A percentile compares a stretch with the other conserved stretches of the same genome.
Conservation (phyloP, 2,329 filamentous ascomycete species). For the Colletotrichum paranaense region DNA sequence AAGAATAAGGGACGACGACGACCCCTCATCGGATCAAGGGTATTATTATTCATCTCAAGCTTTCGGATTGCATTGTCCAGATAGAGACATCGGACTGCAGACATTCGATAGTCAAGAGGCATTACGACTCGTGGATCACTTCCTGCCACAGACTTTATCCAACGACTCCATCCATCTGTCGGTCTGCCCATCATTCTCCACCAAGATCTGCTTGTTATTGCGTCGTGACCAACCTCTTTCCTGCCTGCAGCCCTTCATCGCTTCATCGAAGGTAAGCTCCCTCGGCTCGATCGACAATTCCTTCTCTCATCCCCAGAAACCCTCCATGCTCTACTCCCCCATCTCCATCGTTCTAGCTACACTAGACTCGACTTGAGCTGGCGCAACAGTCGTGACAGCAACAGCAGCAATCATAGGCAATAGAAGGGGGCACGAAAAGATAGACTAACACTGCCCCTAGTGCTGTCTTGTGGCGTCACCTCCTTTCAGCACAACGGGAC, state of each 20-base stretch:
- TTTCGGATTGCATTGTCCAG: neutral
- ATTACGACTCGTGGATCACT: neutral
- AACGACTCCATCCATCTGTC: neutral
- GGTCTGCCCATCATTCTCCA: neutral
- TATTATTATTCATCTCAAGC: constrained; percentile 6
- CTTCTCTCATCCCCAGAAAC: neutral
- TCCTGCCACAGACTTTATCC: neutral
- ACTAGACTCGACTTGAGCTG: neutral
- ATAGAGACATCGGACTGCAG: neutral
- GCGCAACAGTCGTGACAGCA: neutral
- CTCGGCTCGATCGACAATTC: neutral
- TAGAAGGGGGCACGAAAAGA: constrained; percentile 1
- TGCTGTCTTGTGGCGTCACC: constrained; percentile 28
- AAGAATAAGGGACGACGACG: constrained; percentile 28
- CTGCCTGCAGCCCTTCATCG: too few relatives aligned
- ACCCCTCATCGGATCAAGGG: constrained; percentile 22
- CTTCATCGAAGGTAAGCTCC: neutral
- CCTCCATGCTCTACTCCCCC: neutral
- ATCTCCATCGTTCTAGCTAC: neutral
- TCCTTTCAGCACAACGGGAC: constrained; percentile 27
- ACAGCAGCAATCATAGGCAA: neutral
- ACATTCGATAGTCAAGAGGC: neutral
- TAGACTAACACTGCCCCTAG: constrained; percentile 23
- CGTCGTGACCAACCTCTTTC: neutral
- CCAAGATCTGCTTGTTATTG: neutral